Conservation (phyloP, 169 alveolate genomes). For the Eimeria necatrix region DNA sequence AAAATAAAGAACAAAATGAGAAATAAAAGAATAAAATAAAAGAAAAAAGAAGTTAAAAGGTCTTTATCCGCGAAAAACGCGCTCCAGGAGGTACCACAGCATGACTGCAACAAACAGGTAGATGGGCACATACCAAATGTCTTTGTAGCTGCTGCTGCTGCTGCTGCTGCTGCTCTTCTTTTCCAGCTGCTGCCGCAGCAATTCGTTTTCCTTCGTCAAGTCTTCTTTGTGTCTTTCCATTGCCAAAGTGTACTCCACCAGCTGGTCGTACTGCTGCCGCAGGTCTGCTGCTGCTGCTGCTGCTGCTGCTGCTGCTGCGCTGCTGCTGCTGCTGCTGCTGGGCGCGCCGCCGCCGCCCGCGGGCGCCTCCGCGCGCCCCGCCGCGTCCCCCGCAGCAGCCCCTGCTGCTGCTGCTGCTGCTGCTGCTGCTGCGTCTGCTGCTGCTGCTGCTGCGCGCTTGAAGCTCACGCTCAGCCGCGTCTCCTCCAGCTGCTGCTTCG, state of each 20-base stretch:
- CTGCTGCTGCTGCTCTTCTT: not conserved
- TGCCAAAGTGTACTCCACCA: constrained; percentile 81
- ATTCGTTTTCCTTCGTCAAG: constrained; percentile 81
- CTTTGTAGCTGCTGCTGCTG: constrained; percentile 1
- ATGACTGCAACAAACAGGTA: constrained; percentile 34
- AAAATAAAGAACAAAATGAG: too few species aligned
- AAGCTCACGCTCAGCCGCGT: constrained; percentile 82
- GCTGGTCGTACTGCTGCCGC: constrained; percentile 82
- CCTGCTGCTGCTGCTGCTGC: constrained; percentile 66
- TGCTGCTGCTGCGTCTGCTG: constrained; percentile 53
- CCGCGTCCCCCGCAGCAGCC: constrained; percentile 60
- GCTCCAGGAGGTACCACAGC: constrained; percentile 49
- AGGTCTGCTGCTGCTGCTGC: constrained; percentile 69
- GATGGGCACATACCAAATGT: constrained; percentile 69
- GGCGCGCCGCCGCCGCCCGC: not conserved
- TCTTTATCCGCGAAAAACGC: not conserved
- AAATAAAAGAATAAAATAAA: too few species aligned
- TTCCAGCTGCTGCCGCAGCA: constrained; percentile 51
- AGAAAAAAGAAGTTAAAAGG: too few species aligned
- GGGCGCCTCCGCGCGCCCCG: not conserved
- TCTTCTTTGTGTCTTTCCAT: constrained; percentile 77
- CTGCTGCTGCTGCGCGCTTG: constrained; percentile 7
- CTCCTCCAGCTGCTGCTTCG: constrained; percentile 80
- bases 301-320: not conserved
- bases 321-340: constrained; percentile 48